Conservation (phyloP, 106 monocot species). For the Acanthochlamys bracteata region DNA sequence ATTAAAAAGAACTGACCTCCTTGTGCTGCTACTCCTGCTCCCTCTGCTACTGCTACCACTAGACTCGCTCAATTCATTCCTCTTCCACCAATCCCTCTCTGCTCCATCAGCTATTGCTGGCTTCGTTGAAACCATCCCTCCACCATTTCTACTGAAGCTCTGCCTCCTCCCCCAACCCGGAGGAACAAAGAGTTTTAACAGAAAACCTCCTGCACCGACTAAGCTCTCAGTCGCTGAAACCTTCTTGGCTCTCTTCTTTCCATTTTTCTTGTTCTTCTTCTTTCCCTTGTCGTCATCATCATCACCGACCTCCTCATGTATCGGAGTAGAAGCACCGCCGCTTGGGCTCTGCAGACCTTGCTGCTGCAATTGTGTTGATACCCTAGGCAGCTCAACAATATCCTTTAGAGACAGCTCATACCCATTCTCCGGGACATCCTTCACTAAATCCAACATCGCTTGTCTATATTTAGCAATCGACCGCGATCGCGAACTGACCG, state of each 20-base stretch:
- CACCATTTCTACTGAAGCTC: conserved; percentile 1
- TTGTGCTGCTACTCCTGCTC: conserved; percentile 1
- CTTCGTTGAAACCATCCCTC: background rate
- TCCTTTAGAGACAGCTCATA: conserved; percentile 42
- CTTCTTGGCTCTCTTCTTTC: background rate
- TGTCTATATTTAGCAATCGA: conserved; percentile 23
- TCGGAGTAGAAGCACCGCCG: background rate
- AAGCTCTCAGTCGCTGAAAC: conserved; percentile 9
- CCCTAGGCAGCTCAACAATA: conserved; percentile 20
- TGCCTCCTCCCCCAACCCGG: background rate
- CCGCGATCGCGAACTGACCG: background rate
- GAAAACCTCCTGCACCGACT: conserved; percentile 1
- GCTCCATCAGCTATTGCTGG: background rate
- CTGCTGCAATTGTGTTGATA: background rate
- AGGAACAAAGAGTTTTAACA: conserved; percentile 22
- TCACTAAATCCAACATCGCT: conserved; percentile 36
- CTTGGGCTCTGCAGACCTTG: background rate
- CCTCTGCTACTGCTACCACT: conserved; percentile 10
- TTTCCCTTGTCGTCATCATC: too few species aligned
- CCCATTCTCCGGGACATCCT: conserved; percentile 23
- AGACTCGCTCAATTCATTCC: background rate
- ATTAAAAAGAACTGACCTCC: background rate
- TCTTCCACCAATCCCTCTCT: conserved; percentile 15
- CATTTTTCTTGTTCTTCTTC: background rate
- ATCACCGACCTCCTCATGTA: background rate